Base-by-base conservation (phyloP, 495 filamentous ascomycete genomes). In the Trichoderma erinaceum region DNA sequence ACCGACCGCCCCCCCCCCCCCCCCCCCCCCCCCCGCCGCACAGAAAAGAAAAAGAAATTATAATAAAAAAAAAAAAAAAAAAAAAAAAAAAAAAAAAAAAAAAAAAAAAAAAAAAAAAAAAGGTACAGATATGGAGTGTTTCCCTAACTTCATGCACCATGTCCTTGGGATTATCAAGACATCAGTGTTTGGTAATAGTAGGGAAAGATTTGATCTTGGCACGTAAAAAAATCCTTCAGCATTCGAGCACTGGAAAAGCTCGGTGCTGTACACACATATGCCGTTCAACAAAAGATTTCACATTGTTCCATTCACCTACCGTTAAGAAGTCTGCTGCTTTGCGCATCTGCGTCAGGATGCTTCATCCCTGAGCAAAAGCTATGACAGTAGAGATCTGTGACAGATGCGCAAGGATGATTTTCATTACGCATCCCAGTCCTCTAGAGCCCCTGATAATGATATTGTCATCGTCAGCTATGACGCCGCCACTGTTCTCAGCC, bases 211-310 rank as follows among this genome's bases (percentile, higher is more conserved):
- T 80, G 76, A 76, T 99, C 88, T 97, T 83, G 95, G 95, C 95
- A 99, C 91, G 92, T 89, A 83, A 82, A 83, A 83, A 89, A 80
- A 90, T 94, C 95, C 95, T 98, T 98, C 94, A 97, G 91, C 90
- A 75, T 79, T 83, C 86, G 85, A 87, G 90, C 93, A 90, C 79
- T 85, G 76, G 66, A 46, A 79, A 79, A 80, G 83, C 85, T 85
- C 85, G 86, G 83, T 86, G 92, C 92, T 97, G 95, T 99, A 99
- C 95, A 99, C 95, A 99, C 93, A 91, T 89, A 97, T 99, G 95
- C 95, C 95, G 65, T 65, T 13, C 1, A 11, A 16, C 3, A 11
- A 16, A 13, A 10, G 35, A 25, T 32, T 21, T 61, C 56, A 61
- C 56, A 61, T 10, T 21, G 27, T 32, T 61, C 48, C 25, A 6